These are phyloP conservation scores for Dryas drummondii DNA, from an alignment of 306 rosid species.

Conservation along the genomic window DNA sequence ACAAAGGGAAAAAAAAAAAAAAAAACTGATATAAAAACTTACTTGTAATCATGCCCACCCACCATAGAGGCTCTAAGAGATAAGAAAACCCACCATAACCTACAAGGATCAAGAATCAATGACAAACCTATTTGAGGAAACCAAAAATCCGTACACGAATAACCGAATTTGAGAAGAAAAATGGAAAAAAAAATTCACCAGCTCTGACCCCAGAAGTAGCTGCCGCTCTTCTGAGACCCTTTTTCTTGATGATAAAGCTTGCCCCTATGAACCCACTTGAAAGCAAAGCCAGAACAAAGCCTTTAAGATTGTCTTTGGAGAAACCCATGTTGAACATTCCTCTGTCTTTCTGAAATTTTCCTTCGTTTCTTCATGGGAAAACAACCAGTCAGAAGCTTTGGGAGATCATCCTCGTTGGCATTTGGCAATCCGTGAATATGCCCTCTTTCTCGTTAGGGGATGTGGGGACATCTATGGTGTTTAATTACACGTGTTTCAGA, in stretches of 20 bases:
- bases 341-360: slow-evolving; percentile 18
- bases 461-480: too few relatives aligned
- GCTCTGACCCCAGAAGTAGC: slow-evolving; percentile 75
- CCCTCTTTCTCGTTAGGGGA: too few relatives aligned
- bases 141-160: background rate
- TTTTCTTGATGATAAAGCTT: slow-evolving; percentile 88
- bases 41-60: slow-evolving; percentile 83
- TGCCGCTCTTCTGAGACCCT: slow-evolving; percentile 81
- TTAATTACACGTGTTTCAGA: too few relatives aligned
- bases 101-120: slow-evolving; percentile 33
- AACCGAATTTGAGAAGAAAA: background rate
- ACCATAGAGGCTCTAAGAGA: slow-evolving; percentile 90
- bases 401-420: slow-evolving; percentile 22
- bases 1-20: background rate
- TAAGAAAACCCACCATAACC: slow-evolving; percentile 86
- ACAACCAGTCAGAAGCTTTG: slow-evolving; percentile 31
- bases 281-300: slow-evolving; percentile 64
- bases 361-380: slow-evolving; percentile 49
- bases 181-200: slow-evolving; percentile 33
- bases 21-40: slow-evolving; percentile 23
- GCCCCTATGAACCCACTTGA: slow-evolving; percentile 83
- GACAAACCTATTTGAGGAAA: slow-evolving; percentile 15
- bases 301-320: slow-evolving; percentile 57
- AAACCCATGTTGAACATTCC: slow-evolving; percentile 41
- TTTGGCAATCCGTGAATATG: too few relatives aligned